Percentiles rank a stretch among this genome's conserved stretches.
Evolutionary conservation across 2,329 filamentous ascomycete genomes (phyloP).

Genomic region (Xylariaceae sp.): DNA sequence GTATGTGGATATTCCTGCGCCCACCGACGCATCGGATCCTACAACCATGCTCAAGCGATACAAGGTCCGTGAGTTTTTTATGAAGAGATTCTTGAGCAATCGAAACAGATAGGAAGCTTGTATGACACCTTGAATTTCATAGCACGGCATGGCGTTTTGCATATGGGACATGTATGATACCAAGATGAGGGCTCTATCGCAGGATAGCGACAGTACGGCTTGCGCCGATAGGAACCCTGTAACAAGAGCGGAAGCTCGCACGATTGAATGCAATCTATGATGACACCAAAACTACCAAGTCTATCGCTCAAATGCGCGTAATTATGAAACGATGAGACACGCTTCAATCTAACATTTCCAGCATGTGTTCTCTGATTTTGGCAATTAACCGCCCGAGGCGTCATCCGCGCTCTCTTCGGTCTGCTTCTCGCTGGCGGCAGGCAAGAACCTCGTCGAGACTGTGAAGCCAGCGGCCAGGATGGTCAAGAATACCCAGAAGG

Average conservation of each 20-base stretch:
- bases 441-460: constrained; percentile 33
- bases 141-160: constrained; percentile 16
- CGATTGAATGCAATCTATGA: background rate
- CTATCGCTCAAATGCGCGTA: no score
- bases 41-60: constrained; percentile 65
- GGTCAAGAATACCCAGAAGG: constrained; percentile 61
- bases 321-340: no score
- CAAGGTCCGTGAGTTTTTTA: constrained; percentile 73
- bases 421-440: constrained; percentile 30
- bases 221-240: no score
- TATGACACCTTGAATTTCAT: constrained; percentile 5
- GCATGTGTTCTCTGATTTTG: no score
- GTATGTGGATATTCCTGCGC: constrained; percentile 86
- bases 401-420: constrained; percentile 8
- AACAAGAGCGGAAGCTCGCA: no score
- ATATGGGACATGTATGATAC: background rate
- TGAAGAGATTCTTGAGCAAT: constrained; percentile 83
- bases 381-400: constrained; percentile 4
- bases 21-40: constrained; percentile 56
- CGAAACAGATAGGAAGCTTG: constrained; percentile 50
- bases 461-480: constrained; percentile 35
- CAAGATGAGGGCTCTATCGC: background rate
- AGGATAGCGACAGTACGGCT: no score
- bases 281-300: no score
- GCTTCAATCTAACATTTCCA: no score